These are phyloP conservation scores for Ailanthus altissimus DNA, from an alignment of 345 rosid genomes.

Conservation along the genomic window DNA sequence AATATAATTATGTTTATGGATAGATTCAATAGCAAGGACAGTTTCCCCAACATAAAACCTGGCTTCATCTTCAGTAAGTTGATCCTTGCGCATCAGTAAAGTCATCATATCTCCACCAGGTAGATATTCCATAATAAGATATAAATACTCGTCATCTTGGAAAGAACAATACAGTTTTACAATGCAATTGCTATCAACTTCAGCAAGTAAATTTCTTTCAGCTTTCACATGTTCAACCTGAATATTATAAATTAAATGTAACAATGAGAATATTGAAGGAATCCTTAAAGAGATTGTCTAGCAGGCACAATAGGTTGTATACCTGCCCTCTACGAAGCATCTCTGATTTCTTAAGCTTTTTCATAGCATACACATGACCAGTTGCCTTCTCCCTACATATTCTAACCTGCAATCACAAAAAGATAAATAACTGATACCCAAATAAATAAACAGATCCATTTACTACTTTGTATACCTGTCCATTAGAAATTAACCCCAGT, in stretches of 20 bases:
- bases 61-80: slow-evolving; percentile 94
- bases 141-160: slow-evolving; percentile 91
- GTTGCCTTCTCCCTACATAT: slow-evolving; percentile 86
- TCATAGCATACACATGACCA: slow-evolving; percentile 90
- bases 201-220: slow-evolving; percentile 96
- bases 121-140: slow-evolving; percentile 95
- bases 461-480: background rate
- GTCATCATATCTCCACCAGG: slow-evolving; percentile 99
- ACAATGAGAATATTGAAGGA: slow-evolving; percentile 19
- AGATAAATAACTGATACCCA: background rate
- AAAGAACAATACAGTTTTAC: slow-evolving; percentile 95
- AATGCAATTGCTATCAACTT: slow-evolving; percentile 96
- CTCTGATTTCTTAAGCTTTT: slow-evolving; percentile 94
- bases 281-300: background rate
- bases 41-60: slow-evolving; percentile 97
- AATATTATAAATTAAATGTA: slow-evolving; percentile 27
- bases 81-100: slow-evolving; percentile 93
- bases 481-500: background rate
- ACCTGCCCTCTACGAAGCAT: slow-evolving; percentile 99
- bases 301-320: slow-evolving; percentile 14
- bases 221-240: slow-evolving; percentile 99
- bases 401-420: slow-evolving; percentile 65
- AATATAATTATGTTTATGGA: slow-evolving; percentile 94
- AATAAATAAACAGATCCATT: background rate
- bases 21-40: slow-evolving; percentile 93